Evolutionary conservation across 2,329 filamentous ascomycete genomes (phyloP).

Genomic region (Hypomyces perniciosus): DNA sequence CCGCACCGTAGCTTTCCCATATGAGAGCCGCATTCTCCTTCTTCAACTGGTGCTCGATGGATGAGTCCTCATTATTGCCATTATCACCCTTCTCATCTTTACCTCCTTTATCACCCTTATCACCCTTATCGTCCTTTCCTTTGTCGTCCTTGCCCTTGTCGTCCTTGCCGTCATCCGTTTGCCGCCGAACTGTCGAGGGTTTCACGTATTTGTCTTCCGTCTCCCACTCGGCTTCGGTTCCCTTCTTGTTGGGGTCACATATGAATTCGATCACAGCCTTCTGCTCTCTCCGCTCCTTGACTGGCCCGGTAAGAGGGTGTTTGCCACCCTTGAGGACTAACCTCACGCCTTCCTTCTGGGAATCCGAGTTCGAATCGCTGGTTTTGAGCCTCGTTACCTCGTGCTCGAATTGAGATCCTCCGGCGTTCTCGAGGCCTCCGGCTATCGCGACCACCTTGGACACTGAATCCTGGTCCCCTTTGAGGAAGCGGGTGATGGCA

Average conservation of each 20-base stretch:
- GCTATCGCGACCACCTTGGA: slow-evolving; percentile 65
- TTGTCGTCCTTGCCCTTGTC: slow-evolving; percentile 18
- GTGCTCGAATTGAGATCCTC: slow-evolving; percentile 57
- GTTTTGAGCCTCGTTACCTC: slow-evolving; percentile 60
- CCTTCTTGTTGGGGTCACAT: slow-evolving; percentile 67
- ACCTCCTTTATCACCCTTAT: slow-evolving; percentile 29
- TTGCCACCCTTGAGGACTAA: slow-evolving; percentile 60
- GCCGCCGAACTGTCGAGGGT: slow-evolving; percentile 4
- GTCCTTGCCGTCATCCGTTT: slow-evolving; percentile 25
- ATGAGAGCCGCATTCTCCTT: slow-evolving; percentile 59
- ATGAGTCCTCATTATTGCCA: slow-evolving; percentile 34
- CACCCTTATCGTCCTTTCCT: slow-evolving; percentile 20
- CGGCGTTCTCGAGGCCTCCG: slow-evolving; percentile 57
- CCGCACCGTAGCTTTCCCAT: slow-evolving; percentile 66
- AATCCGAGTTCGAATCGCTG: slow-evolving; percentile 58
- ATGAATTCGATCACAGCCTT: slow-evolving; percentile 79
- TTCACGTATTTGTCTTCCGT: slow-evolving; percentile 41
- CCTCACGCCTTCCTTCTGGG: slow-evolving; percentile 64
- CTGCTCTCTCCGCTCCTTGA: slow-evolving; percentile 51
- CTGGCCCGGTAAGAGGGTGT: slow-evolving; percentile 44
- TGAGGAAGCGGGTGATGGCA: slow-evolving; percentile 58
- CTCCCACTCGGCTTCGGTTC: slow-evolving; percentile 64
- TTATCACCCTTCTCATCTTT: slow-evolving; percentile 34
- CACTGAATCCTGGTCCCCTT: slow-evolving; percentile 43
- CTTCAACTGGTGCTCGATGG: slow-evolving; percentile 46